phyloP scores from a whole-genome alignment of 148 eudicot genomes.

The Fagopyrum esculentum region DNA sequence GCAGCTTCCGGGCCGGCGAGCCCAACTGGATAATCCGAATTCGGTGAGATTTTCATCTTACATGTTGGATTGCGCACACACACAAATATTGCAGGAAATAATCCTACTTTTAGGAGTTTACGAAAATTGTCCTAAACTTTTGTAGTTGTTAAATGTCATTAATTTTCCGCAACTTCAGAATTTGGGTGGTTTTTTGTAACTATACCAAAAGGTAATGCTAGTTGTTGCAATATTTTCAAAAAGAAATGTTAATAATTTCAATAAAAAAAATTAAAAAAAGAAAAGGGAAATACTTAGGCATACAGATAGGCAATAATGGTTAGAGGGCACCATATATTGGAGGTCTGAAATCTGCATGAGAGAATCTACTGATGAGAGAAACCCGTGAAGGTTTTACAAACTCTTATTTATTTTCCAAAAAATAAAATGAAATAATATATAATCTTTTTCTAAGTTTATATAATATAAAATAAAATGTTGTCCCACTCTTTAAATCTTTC shows the following conservation, averaged over 20 bases:
- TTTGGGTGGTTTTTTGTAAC: not conserved
- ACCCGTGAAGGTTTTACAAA: constrained; percentile 33
- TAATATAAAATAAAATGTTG: not conserved
- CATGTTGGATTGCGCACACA: no score
- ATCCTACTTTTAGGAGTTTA: no score
- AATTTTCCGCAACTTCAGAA: no score
- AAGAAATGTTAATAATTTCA: not conserved
- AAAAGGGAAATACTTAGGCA: not conserved
- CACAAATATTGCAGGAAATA: no score
- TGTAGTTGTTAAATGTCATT: no score
- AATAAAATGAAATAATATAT: no score
- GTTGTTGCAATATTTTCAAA: no score
- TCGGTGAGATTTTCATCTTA: no score
- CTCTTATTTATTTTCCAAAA: not conserved
- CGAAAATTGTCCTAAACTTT: no score
- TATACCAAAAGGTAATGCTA: not conserved
- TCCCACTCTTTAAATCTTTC: not conserved
- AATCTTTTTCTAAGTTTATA: not conserved
- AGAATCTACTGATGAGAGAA: constrained; percentile 42
- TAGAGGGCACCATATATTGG: not conserved
- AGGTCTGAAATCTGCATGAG: constrained; percentile 19
- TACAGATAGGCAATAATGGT: constrained; percentile 3
- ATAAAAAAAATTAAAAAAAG: not conserved
- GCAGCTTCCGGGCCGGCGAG: no score
- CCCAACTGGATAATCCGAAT: no score